Evolutionary conservation across 257 asterid genomes (phyloP).

Genomic region (Nicotiana undulata): DNA sequence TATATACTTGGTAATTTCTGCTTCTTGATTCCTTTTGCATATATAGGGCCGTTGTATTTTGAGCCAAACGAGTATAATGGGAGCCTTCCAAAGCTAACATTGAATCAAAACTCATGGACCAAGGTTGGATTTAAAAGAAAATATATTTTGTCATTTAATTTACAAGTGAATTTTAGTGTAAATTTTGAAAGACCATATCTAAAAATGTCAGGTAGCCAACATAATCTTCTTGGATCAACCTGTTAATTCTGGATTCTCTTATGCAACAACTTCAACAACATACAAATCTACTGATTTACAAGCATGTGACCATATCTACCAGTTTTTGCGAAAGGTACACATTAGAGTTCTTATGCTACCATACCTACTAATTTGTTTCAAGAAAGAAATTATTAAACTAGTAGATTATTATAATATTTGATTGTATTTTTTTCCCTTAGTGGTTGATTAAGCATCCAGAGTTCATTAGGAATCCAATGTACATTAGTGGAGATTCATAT

Average conservation of each 20-base stretch:
- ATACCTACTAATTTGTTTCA: too few relatives aligned
- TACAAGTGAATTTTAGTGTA: background rate
- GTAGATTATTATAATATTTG: too few relatives aligned
- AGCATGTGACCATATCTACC: conserved; percentile 17
- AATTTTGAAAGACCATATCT: background rate
- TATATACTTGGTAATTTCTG: background rate
- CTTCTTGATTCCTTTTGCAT: background rate
- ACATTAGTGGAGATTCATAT: conserved; percentile 35
- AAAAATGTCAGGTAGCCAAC: conserved; percentile 20
- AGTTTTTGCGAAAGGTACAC: conserved; percentile 2
- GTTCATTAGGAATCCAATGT: conserved; percentile 20
- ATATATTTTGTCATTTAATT: too few relatives aligned
- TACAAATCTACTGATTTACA: conserved; percentile 17
- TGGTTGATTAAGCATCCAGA: conserved; percentile 28
- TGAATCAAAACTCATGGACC: conserved; percentile 25
- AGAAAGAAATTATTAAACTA: too few relatives aligned
- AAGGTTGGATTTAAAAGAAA: conserved; percentile 8
- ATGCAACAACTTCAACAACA: background rate
- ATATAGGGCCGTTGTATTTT: conserved; percentile 19
- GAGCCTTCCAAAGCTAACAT: conserved; percentile 19
- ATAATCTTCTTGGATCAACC: conserved; percentile 30
- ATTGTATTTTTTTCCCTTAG: conserved; percentile 1
- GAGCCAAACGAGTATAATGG: conserved; percentile 14
- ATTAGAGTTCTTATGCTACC: too few relatives aligned
- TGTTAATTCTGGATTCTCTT: conserved; percentile 23